phyloP scores from a whole-genome alignment of 768 basidiomycete species.

The Glaciozyma martinii region DNA sequence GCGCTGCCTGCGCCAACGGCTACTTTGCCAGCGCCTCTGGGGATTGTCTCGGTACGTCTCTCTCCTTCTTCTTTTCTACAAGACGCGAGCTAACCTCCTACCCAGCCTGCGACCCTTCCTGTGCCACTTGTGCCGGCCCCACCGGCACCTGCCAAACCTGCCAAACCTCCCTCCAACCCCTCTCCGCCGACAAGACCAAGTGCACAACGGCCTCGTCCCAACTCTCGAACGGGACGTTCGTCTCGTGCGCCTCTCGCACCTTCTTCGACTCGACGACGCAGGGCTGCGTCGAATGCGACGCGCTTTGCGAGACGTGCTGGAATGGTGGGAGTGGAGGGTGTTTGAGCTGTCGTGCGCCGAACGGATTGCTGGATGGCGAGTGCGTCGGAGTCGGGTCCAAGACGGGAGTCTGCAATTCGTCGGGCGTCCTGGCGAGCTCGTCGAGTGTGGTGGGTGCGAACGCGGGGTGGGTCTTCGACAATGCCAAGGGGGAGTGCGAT shows the following conservation, averaged over 20 bases:
- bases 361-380: slow-evolving; percentile 55
- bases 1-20: slow-evolving; percentile 62
- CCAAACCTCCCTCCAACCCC: slow-evolving; percentile 58
- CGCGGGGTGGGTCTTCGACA: slow-evolving; percentile 59
- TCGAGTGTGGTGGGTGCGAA: slow-evolving; percentile 46
- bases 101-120: slow-evolving; percentile 64
- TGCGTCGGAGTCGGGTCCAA: slow-evolving; percentile 59
- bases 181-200: slow-evolving; percentile 56
- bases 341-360: slow-evolving; percentile 55
- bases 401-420: slow-evolving; percentile 54
- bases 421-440: background rate
- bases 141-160: slow-evolving; percentile 67
- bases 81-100: background rate
- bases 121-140: slow-evolving; percentile 52
- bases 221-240: slow-evolving; percentile 43
- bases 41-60: slow-evolving; percentile 57
- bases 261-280: slow-evolving; percentile 44
- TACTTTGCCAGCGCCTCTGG: slow-evolving; percentile 65
- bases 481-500: slow-evolving; percentile 73
- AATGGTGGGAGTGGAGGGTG: slow-evolving; percentile 63
- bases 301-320: slow-evolving; percentile 50
- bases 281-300: slow-evolving; percentile 49
- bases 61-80: background rate
- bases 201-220: slow-evolving; percentile 44
- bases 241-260: slow-evolving; percentile 59